These are phyloP conservation scores for Phialemoniopsis sp. DNA, from an alignment of 2,329 filamentous ascomycete species.

Conservation along the genomic window DNA sequence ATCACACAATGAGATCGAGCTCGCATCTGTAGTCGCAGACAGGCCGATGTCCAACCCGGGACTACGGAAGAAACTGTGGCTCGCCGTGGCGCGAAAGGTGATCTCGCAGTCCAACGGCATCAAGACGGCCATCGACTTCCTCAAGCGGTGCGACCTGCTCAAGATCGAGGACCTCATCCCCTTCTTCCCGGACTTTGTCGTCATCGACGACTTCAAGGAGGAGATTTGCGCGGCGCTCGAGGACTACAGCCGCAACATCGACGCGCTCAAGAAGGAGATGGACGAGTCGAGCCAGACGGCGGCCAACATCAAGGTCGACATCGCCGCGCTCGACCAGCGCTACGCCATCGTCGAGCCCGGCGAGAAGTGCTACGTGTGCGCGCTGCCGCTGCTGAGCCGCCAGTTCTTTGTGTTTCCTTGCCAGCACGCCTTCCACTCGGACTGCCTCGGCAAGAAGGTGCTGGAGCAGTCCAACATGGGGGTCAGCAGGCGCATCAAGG, in stretches of 20 bases:
- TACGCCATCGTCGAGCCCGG: conserved; percentile 97
- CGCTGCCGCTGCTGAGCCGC: conserved; percentile 76
- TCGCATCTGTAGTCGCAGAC: conserved; percentile 86
- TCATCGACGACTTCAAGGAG: conserved; percentile 98
- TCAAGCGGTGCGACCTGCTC: conserved; percentile 85
- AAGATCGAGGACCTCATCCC: conserved; percentile 96
- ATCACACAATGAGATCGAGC: conserved; percentile 82
- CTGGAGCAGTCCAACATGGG: conserved; percentile 75
- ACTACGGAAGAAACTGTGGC: conserved; percentile 90
- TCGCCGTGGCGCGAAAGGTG: conserved; percentile 90
- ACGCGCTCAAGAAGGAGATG: conserved; percentile 87
- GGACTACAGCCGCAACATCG: conserved; percentile 89
- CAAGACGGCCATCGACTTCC: conserved; percentile 88
- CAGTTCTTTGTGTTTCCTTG: conserved; percentile 99
- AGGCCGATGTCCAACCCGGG: conserved; percentile 73
- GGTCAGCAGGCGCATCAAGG: conserved; percentile 74
- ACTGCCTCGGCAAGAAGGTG: conserved; percentile 84
- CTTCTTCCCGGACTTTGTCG: conserved; percentile 97
- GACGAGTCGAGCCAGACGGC: conserved; percentile 89
- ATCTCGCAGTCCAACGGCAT: conserved; percentile 67
- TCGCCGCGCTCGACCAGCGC: conserved; percentile 76
- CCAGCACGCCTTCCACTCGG: conserved; percentile 95
- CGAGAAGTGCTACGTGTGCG: conserved; percentile 88
- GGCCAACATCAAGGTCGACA: conserved; percentile 85
- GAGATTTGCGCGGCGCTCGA: conserved; percentile 94